A percentile compares a stretch with the other conserved stretches of the same genome.
Evolutionary conservation across 176 grass and related monocot genomes (phyloP).

Genomic region (Raddia guianensis): DNA sequence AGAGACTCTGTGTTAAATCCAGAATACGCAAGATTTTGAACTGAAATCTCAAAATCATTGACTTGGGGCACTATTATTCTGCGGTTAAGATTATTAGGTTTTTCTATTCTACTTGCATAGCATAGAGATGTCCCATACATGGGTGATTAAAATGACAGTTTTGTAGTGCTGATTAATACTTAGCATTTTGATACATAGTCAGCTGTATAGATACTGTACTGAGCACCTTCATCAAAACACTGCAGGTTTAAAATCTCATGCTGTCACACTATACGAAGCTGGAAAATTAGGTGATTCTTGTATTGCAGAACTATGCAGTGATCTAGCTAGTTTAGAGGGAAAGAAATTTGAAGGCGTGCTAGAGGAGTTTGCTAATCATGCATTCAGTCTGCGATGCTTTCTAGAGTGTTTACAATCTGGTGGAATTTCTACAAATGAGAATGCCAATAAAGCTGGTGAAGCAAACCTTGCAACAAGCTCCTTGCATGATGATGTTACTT

Average conservation of each 20-base stretch:
- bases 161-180: constrained; percentile 4
- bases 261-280: constrained; percentile 97
- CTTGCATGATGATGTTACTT: constrained; percentile 43
- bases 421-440: constrained; percentile 53
- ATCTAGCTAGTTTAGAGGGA: constrained; percentile 92
- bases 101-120: neutral
- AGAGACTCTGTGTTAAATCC: constrained; percentile 35
- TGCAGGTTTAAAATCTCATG: constrained; percentile 98
- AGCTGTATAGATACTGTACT: constrained; percentile 16
- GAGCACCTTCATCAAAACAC: constrained; percentile 33
- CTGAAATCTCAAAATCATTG: constrained; percentile 15
- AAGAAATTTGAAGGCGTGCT: constrained; percentile 96
- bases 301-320: constrained; percentile 81
- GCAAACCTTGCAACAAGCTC: constrained; percentile 33
- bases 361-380: constrained; percentile 96
- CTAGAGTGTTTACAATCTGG: constrained; percentile 90
- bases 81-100: neutral
- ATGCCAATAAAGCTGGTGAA: constrained; percentile 43
- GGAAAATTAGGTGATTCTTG: constrained; percentile 95
- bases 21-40: constrained; percentile 24
- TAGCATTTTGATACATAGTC: constrained; percentile 25
- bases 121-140: constrained; percentile 21
- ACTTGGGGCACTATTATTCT: neutral
- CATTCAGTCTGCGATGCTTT: constrained; percentile 88
- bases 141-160: constrained; percentile 16